phyloP scores from a whole-genome alignment of 2,329 filamentous ascomycete species.

The Pestalotiopsis sp. region DNA sequence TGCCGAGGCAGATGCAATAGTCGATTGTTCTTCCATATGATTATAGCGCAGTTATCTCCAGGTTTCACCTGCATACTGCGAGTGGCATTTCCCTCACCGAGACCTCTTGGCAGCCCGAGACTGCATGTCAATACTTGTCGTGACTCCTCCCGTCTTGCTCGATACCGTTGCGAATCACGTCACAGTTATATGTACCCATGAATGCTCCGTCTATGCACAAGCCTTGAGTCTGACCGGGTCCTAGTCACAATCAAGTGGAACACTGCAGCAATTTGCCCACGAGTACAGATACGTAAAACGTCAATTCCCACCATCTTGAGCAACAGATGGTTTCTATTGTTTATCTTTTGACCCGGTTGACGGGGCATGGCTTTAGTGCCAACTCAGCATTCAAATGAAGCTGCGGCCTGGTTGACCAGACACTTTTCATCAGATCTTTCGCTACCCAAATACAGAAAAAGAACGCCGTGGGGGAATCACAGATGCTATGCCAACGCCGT shows the following conservation, averaged over 20 bases:
- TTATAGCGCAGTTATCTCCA: no score
- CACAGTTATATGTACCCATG: no score
- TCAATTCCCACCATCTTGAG: no score
- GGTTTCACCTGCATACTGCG: no score
- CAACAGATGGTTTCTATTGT: constrained; percentile 3
- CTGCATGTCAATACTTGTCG: no score
- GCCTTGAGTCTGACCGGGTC: no score
- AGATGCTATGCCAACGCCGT: constrained; percentile 35
- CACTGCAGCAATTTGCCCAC: background rate
- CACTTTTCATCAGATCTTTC: constrained; percentile 18
- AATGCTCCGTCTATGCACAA: no score
- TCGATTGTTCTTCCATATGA: background rate
- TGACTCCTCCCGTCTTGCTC: no score
- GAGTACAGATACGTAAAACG: no score
- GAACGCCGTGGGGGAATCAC: constrained; percentile 39
- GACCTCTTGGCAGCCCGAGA: no score
- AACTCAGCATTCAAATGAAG: constrained; percentile 23
- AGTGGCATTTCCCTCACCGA: no score
- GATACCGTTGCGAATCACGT: no score
- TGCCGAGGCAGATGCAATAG: background rate
- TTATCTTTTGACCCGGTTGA: constrained; percentile 29
- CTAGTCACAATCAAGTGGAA: background rate
- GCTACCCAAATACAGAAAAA: constrained; percentile 22
- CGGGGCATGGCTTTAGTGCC: constrained; percentile 19
- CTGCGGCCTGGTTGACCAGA: constrained; percentile 14